Conservation (phyloP, 345 rosid genomes). For the Salix dunnii region DNA sequence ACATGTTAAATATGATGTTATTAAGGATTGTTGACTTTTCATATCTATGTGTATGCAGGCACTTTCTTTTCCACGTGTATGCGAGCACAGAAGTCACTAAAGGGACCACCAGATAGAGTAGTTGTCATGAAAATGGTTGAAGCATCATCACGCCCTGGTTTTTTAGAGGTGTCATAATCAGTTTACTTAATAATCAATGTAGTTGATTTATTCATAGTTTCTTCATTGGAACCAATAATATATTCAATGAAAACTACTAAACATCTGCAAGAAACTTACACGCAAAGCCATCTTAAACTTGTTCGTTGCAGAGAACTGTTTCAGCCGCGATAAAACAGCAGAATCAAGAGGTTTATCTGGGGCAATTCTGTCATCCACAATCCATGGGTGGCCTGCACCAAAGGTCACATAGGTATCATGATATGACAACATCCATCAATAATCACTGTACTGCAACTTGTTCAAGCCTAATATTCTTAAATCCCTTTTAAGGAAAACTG, state of each 20-base stretch:
- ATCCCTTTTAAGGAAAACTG: not conserved
- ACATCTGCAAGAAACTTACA: constrained; percentile 34
- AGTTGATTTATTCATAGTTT: not conserved
- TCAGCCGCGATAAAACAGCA: constrained; percentile 65
- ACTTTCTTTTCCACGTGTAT: not conserved
- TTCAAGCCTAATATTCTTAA: not conserved
- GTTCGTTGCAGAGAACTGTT: constrained; percentile 79
- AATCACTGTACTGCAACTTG: not conserved
- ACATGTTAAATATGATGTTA: no score
- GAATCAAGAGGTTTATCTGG: constrained; percentile 83
- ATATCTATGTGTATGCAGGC: no score
- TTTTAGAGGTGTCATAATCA: not conserved
- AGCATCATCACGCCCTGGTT: not conserved
- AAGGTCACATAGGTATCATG: not conserved
- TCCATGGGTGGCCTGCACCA: constrained; percentile 71
- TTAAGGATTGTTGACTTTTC: no score
- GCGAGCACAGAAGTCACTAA: not conserved
- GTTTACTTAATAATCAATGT: not conserved
- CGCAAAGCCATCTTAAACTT: constrained; percentile 81
- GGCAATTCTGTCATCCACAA: constrained; percentile 70
- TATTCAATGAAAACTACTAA: not conserved
- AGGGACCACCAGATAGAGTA: not conserved
- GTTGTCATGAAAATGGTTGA: not conserved
- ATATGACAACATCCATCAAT: not conserved
- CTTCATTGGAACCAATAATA: not conserved